Base-by-base conservation (phyloP, 202 grass and related monocot species). In the Eragrostis tef region DNA sequence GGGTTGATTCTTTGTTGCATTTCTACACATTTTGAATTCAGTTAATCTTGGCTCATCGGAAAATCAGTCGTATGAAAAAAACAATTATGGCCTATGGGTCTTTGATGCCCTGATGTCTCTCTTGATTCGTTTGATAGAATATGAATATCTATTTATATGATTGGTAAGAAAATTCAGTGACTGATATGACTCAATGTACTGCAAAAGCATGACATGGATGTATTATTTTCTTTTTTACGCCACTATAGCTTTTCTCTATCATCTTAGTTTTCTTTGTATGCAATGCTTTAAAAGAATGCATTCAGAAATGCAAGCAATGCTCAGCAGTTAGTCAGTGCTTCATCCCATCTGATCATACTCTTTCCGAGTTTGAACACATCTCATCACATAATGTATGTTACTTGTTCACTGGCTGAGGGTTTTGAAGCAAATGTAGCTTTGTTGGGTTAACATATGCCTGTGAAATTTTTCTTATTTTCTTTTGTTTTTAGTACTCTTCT, bases 71-170 rank as follows among this genome's bases (percentile, higher is more conserved):
- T 43, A 54, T 29, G 22, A 29, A 31, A 72, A 72, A 50, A 11
- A 64, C 25, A 54, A 11, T 24, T 64, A 51, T 72, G 60, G 27
- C 3, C 19, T 56, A 53, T 52, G 2, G 63, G n/a, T 54, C 9
- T 64, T 13, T 36, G 24, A 29, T 67, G 54, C 56, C 17, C 49
- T 77, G 14, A 64, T 49, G 19, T 31, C 34, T 85, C 14, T 13
- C 39, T 70, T 80, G 63, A 75, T 70, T 72, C 20, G 15, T 73
- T 74, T 70, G 41, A 13, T 70, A 50, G 14, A 75, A 74, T 79
- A 31, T 31, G 9, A 27, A 54, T 71, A 62, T 85, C 27, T 11
- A 64, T 17, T 70, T 6, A 6, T 72, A 29, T 75, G 50, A 16
- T 43, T 43, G 11, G 41, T 36, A 41, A 31, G 5, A 66, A 64